Conservation (phyloP, 202 grass and related monocot species). For the Setaria viridis region DNA sequence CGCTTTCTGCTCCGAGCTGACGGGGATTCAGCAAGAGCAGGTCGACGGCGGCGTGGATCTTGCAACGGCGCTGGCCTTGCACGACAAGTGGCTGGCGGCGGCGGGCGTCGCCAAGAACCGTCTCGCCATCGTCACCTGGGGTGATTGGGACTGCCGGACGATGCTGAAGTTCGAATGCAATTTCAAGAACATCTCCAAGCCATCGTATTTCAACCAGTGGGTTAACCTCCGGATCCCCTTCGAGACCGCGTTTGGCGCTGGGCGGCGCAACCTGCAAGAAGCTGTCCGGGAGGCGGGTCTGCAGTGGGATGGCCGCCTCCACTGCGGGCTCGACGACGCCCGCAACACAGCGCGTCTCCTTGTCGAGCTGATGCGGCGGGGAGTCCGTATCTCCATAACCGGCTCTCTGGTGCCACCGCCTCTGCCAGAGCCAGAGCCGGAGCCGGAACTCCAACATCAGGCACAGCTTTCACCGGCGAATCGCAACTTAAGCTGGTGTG, state of each 20-base stretch:
- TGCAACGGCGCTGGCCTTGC: constrained; percentile 34
- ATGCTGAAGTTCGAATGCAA: constrained; percentile 43
- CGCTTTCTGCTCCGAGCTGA: constrained; percentile 50
- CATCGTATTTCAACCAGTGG: too few species aligned
- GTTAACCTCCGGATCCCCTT: too few species aligned
- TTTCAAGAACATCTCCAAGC: too few species aligned
- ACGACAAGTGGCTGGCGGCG: constrained; percentile 43
- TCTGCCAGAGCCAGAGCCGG: too few species aligned
- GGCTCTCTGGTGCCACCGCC: not conserved
- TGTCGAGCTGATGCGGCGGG: constrained; percentile 32
- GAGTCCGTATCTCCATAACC: constrained; percentile 37
- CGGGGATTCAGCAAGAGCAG: constrained; percentile 38
- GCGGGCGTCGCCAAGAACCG: not conserved
- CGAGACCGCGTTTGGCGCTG: too few species aligned
- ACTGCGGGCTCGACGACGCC: constrained; percentile 52
- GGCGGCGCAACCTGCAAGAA: too few species aligned
- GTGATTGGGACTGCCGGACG: constrained; percentile 40
- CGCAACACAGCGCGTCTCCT: constrained; percentile 51
- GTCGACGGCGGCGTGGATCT: constrained; percentile 48
- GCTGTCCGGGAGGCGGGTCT: constrained; percentile 25
- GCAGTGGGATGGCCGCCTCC: constrained; percentile 45
- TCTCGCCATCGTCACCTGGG: constrained; percentile 54
- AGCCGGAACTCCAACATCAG: too few species aligned
- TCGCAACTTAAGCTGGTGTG: too few species aligned
- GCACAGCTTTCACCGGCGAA: too few species aligned